A percentile compares a stretch with the other conserved stretches of the same genome.
Evolutionary conservation across 768 basidiomycete genomes (phyloP).

Genomic region (Postia placenta): DNA sequence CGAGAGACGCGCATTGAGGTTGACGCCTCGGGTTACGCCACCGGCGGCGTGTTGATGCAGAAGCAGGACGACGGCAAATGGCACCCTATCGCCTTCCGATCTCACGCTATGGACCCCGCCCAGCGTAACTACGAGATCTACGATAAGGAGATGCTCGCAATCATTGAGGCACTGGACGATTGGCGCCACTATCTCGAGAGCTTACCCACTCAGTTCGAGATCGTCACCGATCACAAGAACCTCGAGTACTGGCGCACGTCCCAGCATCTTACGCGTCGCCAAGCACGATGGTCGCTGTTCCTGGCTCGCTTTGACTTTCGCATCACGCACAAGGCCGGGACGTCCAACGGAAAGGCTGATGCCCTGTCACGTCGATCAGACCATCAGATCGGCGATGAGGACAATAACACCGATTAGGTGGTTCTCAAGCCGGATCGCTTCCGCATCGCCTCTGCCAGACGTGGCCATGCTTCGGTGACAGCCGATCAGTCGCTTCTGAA

Average conservation of each 20-base stretch:
- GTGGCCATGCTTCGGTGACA: not conserved
- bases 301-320: constrained; percentile 31
- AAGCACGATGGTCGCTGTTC: constrained; percentile 25
- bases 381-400: constrained; percentile 11
- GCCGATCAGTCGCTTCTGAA: not conserved
- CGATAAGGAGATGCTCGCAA: constrained; percentile 43
- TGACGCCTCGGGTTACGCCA: constrained; percentile 17
- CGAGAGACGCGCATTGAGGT: constrained; percentile 11
- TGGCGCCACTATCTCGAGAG: constrained; percentile 21
- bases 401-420: constrained; percentile 4
- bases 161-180: constrained; percentile 32
- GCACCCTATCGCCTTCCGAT: constrained; percentile 35
- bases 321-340: constrained; percentile 26
- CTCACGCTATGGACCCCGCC: constrained; percentile 22
- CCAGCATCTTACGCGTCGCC: constrained; percentile 22
- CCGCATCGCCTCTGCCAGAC: not conserved
- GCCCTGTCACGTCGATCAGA: constrained; percentile 17
- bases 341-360: constrained; percentile 12
- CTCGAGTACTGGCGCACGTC: constrained; percentile 20
- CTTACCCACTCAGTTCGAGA: constrained; percentile 8
- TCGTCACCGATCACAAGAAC: constrained; percentile 22
- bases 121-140: constrained; percentile 42
- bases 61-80: constrained; percentile 14
- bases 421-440: not conserved
- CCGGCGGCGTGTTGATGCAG: constrained; percentile 12